Evolutionary conservation across 345 rosid species (phyloP), one percentile per base, ranked within the genome.

Genomic region (Gossypium ekmanianum): DNA sequence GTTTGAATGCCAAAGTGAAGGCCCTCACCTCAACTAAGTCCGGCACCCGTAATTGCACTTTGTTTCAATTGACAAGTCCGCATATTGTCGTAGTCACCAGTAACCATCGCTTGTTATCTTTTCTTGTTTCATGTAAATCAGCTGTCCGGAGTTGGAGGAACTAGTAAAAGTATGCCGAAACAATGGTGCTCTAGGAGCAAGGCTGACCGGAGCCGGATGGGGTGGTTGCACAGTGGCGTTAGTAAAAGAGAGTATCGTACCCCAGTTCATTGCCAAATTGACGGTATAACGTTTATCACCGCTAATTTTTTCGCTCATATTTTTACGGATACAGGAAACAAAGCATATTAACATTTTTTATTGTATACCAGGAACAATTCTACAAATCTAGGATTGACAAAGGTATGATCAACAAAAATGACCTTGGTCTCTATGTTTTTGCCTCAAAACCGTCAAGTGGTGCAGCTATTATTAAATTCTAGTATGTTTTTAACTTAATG

Each of bases 151-250:
- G 85, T 83, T 95, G 86, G 99, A 95, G 85, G 99, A 95, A 81
- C 88, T 95, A 1, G 98, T 95, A 68, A 79, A 81, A 64, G 65
- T 84, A 58, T 84, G 91, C 84, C 86, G 86, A 11, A 88, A 87
- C n/a, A 87, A 85, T 18, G 92, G 84, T 57, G 98, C 99, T 66
- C 79, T 95, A 26, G 98, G 99, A 57, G 98, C 99, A 48, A 91
- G 99, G 83, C 94, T 95, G 22, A 95, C 98, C 0, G 99, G 98
- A 63, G 99, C 99, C 12, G 99, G 99, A 75, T 95, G 99, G 99
- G 99, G 99, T 12, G 98, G 99, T 54, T 95, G 99, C 54, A 90
- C 97, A 0, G 99, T 95, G 48, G 92, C 97, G 27, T 82, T 95
- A 70, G 98, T 95, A 52, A 93, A 89, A 75, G 98, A 93, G 68